Conservation (phyloP, 2,329 filamentous ascomycete genomes). For the Fusarium miscanthi region DNA sequence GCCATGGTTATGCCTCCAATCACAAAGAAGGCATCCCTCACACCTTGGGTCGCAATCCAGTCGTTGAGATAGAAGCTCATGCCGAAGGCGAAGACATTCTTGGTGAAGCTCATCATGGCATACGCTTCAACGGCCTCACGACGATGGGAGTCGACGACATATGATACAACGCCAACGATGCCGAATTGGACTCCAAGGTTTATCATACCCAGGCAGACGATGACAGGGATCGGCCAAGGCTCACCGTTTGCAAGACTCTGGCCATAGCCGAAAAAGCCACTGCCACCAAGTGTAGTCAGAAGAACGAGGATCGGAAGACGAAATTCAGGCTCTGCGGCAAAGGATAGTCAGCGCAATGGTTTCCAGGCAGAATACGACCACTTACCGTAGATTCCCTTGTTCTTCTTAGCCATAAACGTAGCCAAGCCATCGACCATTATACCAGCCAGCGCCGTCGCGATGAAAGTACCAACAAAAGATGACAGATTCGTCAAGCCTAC, state of each 20-base stretch:
- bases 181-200: background rate
- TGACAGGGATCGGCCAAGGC: background rate
- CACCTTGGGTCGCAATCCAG: background rate
- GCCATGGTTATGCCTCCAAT: fast-evolving
- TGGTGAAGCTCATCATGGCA: background rate
- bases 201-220: background rate
- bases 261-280: background rate
- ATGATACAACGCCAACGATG: background rate
- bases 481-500: background rate
- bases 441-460: background rate
- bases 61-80: conserved; percentile 3
- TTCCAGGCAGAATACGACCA: fast-evolving
- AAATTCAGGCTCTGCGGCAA: background rate
- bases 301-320: background rate
- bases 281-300: background rate
- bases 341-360: fast-evolving
- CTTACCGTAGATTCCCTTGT: background rate
- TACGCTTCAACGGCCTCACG: background rate
- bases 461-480: background rate
- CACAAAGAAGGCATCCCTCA: background rate
- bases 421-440: background rate
- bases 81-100: background rate
- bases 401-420: background rate
- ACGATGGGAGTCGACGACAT: background rate
- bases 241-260: background rate